Evolutionary conservation across 306 rosid genomes (phyloP).

Genomic region (Cicer bijugum): DNA sequence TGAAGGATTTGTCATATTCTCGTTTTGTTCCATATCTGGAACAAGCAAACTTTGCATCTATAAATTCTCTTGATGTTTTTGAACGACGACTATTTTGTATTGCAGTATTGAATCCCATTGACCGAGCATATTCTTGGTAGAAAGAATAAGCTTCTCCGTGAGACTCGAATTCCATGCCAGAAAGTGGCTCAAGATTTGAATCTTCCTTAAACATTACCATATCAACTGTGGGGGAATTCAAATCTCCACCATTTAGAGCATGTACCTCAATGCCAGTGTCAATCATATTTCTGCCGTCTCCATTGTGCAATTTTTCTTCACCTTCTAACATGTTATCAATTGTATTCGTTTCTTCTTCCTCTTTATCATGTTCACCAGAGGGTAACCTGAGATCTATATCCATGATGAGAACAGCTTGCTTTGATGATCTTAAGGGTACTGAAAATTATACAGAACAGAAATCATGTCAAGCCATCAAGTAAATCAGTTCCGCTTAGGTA

Average conservation of each 20-base stretch:
- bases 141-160: constrained; percentile 96
- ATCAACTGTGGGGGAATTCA: constrained; percentile 73
- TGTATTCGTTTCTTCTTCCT: constrained; percentile 74
- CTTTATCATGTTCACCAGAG: constrained; percentile 86
- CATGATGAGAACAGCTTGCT: constrained; percentile 58
- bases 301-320: constrained; percentile 81
- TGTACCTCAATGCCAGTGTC: constrained; percentile 63
- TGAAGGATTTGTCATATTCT: constrained; percentile 86
- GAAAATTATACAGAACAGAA: constrained; percentile 47
- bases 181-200: constrained; percentile 93
- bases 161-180: constrained; percentile 99
- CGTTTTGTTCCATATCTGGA: constrained; percentile 96
- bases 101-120: constrained; percentile 96
- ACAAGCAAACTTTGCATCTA: constrained; percentile 99
- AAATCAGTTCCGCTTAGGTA: not conserved
- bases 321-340: constrained; percentile 75
- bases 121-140: constrained; percentile 98
- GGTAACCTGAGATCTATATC: constrained; percentile 96
- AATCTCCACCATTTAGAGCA: constrained; percentile 76
- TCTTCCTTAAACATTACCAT: constrained; percentile 82
- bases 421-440: constrained; percentile 55
- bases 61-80: constrained; percentile 93
- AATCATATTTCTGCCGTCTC: constrained; percentile 67
- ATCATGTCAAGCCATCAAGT: constrained; percentile 33
- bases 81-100: constrained; percentile 99